Evolutionary conservation across 2,329 filamentous ascomycete genomes (phyloP), one percentile per base, ranked within the genome.

Genomic region (Colletotrichum sp.): DNA sequence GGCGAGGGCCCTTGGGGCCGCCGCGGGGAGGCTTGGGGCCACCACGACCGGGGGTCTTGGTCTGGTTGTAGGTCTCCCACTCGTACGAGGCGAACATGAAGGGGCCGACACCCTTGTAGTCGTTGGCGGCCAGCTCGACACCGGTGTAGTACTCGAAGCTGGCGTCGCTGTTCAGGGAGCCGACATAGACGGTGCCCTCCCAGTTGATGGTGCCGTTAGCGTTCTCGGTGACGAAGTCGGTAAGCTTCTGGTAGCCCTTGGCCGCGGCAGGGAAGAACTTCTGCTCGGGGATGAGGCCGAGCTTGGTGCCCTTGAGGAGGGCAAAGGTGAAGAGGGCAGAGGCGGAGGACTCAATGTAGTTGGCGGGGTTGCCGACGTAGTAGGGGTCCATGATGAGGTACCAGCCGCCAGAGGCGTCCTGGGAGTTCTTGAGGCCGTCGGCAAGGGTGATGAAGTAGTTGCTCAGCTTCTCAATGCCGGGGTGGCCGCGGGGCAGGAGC

Each of bases 341-440:
- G 15, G 87, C 91, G 26, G 89, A 90, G 43, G 88, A 90, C 83
- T 93, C 90, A 61, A 93, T 88, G 81, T 90, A 93, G 81, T 93
- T 93, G 9, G 89, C 90, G 60, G 86, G 78, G 61, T 81, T 78
- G 4, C 85, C 87, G 1, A 87, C 85, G 72, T 89, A 87, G 38
- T 85, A 81, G 70, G 86, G 84, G 78, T 87, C 87, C 87, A 92
- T 90, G 65, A 92, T 83, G 71, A 92, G 83, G 88, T 89, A 92
- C 90, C 91, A 93, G 21, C 88, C 90, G 1, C 90, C 89, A 2
- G 78, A 79, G 12, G 79, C 77, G 74, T 89, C 87, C 32, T 87
- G 87, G 0, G 85, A 83, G 16, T 79, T 80, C 76, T 86, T 85
- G 4, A 91, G 78, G 1, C 87, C 87, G 5, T 83, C 77, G 2